These are phyloP conservation scores for Beauveria sp. DNA, from an alignment of 2,329 filamentous ascomycete genomes.

Conservation along the genomic window DNA sequence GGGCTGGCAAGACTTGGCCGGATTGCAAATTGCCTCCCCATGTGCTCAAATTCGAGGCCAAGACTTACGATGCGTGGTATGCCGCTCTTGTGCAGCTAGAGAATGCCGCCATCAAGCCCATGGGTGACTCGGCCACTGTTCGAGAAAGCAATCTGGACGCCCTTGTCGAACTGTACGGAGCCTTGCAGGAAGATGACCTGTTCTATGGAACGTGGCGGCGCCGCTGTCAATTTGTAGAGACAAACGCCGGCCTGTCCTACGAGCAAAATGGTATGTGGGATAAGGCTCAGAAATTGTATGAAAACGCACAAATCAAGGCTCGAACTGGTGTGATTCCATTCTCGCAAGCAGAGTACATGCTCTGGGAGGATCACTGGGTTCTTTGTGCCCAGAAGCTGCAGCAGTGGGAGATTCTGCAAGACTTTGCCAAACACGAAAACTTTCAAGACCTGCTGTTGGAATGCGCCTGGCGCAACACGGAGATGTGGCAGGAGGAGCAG, in stretches of 20 bases:
- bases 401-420: slow-evolving; percentile 96
- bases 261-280: slow-evolving; percentile 99
- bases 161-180: slow-evolving; percentile 85
- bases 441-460: slow-evolving; percentile 94
- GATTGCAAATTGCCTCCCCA: slow-evolving; percentile 91
- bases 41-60: slow-evolving; percentile 89
- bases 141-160: slow-evolving; percentile 94
- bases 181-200: slow-evolving; percentile 87
- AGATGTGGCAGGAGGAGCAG: slow-evolving; percentile 84
- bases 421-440: slow-evolving; percentile 98
- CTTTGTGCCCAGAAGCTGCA: slow-evolving; percentile 96
- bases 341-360: slow-evolving; percentile 93
- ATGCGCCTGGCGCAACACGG: slow-evolving; percentile 89
- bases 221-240: slow-evolving; percentile 93
- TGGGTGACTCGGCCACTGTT: slow-evolving; percentile 74
- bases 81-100: slow-evolving; percentile 87
- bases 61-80: slow-evolving; percentile 96
- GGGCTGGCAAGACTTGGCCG: slow-evolving; percentile 74
- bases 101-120: slow-evolving; percentile 75
- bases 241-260: slow-evolving; percentile 92
- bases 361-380: slow-evolving; percentile 99
- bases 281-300: slow-evolving; percentile 94
- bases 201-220: slow-evolving; percentile 97
- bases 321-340: slow-evolving; percentile 94
- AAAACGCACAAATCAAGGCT: slow-evolving; percentile 93